These are phyloP conservation scores for Colletotrichum eleusines DNA, from an alignment of 2,329 filamentous ascomycete genomes.

Conservation along the genomic window DNA sequence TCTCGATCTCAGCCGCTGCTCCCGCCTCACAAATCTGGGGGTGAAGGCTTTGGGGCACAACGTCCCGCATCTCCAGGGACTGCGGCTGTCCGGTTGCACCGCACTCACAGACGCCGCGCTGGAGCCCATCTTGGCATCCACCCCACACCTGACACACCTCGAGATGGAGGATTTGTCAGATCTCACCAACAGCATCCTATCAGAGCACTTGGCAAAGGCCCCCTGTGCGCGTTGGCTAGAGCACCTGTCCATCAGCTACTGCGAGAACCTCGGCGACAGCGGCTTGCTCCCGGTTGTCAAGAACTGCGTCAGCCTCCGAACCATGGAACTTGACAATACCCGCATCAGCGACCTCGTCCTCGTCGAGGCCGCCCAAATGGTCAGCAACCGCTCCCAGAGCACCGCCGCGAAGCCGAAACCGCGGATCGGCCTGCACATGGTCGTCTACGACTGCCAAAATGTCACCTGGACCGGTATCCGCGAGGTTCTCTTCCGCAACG, in stretches of 20 bases:
- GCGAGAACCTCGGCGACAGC: slow-evolving; percentile 84
- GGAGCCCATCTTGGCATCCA: slow-evolving; percentile 77
- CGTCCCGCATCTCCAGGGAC: slow-evolving; percentile 82
- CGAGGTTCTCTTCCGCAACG: slow-evolving; percentile 87
- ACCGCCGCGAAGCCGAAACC: slow-evolving; percentile 59
- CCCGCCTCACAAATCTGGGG: slow-evolving; percentile 77
- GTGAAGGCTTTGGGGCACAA: slow-evolving; percentile 79
- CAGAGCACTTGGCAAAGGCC: slow-evolving; percentile 78
- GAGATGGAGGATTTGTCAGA: slow-evolving; percentile 88
- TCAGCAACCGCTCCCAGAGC: slow-evolving; percentile 71
- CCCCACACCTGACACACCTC: slow-evolving; percentile 83
- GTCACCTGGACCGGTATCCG: slow-evolving; percentile 93
- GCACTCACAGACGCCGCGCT: slow-evolving; percentile 80
- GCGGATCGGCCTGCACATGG: slow-evolving; percentile 76
- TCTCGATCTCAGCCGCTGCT: slow-evolving; percentile 86
- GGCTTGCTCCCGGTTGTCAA: slow-evolving; percentile 89
- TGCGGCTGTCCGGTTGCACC: slow-evolving; percentile 85
- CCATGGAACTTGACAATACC: slow-evolving; percentile 92
- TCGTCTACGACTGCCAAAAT: slow-evolving; percentile 91
- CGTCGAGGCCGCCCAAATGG: slow-evolving; percentile 84
- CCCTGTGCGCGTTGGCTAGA: slow-evolving; percentile 79
- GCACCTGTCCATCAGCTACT: slow-evolving; percentile 91
- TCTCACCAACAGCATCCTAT: slow-evolving; percentile 80
- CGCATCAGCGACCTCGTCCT: slow-evolving; percentile 88
- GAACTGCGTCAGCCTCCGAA: slow-evolving; percentile 75